Evolutionary conservation across 768 basidiomycete species (phyloP).

Genomic region (Agaricus blazei): DNA sequence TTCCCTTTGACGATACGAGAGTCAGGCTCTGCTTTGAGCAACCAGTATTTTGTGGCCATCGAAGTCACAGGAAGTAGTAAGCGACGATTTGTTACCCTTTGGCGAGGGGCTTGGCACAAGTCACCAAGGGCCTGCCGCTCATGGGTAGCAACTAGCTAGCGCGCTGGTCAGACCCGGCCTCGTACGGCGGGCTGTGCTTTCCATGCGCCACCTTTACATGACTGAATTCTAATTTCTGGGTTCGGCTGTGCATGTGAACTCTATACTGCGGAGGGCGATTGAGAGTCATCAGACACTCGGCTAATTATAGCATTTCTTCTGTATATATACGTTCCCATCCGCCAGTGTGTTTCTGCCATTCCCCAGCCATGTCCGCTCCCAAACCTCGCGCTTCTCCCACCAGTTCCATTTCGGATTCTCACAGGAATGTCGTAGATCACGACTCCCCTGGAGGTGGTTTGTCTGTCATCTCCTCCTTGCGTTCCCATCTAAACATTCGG

Average conservation of each 20-base stretch:
- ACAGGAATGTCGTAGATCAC: slow-evolving; percentile 70
- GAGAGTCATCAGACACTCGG: background rate
- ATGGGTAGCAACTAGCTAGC: too few relatives aligned
- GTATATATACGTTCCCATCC: background rate
- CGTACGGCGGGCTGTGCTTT: too few relatives aligned
- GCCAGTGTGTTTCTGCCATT: background rate
- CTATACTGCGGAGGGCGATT: background rate
- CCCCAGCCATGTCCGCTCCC: slow-evolving; percentile 25
- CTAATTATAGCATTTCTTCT: background rate
- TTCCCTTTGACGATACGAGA: slow-evolving; percentile 81
- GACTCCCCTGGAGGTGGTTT: slow-evolving; percentile 57
- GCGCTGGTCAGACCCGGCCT: too few relatives aligned
- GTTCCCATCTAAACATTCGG: slow-evolving; percentile 10
- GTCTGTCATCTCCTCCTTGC: slow-evolving; percentile 2
- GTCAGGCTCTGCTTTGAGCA: slow-evolving; percentile 86
- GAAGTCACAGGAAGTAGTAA: background rate
- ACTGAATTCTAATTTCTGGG: too few relatives aligned
- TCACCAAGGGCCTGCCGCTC: background rate
- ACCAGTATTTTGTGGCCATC: slow-evolving; percentile 43
- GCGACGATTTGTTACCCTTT: too few relatives aligned
- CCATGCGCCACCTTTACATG: too few relatives aligned
- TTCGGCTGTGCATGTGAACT: slow-evolving; percentile 6
- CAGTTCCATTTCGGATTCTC: slow-evolving; percentile 28
- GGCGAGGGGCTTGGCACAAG: background rate
- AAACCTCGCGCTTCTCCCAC: slow-evolving; percentile 50